Evolutionary conservation across 2,329 filamentous ascomycete species (phyloP).

Genomic region (Colletotrichum brevisporum): DNA sequence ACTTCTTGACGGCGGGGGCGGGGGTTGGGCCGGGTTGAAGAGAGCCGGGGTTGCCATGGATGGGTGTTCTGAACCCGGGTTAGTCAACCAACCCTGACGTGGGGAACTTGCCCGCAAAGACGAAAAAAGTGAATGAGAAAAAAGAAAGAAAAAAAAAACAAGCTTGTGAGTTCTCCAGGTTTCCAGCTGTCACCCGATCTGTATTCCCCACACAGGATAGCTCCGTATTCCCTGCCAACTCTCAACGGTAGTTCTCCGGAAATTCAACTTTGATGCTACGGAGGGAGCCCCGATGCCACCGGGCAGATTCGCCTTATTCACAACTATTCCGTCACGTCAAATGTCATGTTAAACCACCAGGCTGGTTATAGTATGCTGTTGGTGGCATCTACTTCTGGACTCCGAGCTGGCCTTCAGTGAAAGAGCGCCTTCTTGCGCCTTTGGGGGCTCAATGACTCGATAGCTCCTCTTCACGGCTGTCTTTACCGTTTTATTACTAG

Average conservation of each 20-base stretch:
- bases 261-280: conserved; percentile 4
- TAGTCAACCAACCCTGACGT: background rate
- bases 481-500: conserved; percentile 16
- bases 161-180: conserved; percentile 33
- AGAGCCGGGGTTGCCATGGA: background rate
- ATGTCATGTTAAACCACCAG: background rate
- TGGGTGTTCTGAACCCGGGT: no score
- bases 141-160: conserved; percentile 16
- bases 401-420: background rate
- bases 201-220: conserved; percentile 24
- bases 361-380: background rate
- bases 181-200: conserved; percentile 36
- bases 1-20: conserved; percentile 30
- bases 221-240: conserved; percentile 13
- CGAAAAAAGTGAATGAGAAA: no score
- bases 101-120: background rate
- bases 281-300: conserved; percentile 1
- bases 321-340: background rate
- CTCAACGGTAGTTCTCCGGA: conserved; percentile 23
- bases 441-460: conserved; percentile 28
- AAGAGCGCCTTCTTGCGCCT: background rate
- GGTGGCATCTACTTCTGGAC: background rate
- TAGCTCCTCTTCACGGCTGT: background rate
- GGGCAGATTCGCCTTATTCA: conserved; percentile 4
- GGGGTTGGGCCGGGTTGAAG: conserved; percentile 12